Evolutionary conservation across 2,329 filamentous ascomycete genomes (phyloP).

Genomic region (Cadophora sp.): DNA sequence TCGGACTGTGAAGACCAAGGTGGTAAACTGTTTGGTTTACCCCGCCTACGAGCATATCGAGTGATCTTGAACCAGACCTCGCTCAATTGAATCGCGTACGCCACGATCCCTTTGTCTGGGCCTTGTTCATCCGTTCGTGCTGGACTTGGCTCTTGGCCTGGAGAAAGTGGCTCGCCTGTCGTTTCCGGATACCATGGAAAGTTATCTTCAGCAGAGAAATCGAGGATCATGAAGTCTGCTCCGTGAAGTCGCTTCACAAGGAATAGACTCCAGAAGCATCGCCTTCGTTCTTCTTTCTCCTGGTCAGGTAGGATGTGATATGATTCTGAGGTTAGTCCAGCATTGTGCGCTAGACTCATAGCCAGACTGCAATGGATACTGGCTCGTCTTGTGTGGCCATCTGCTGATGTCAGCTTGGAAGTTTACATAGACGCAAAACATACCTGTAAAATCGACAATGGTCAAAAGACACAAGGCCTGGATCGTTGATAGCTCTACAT

Average conservation of each 20-base stretch:
- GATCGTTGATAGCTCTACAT: slow-evolving; percentile 49
- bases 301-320: slow-evolving; percentile 27
- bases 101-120: slow-evolving; percentile 50
- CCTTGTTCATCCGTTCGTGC: slow-evolving; percentile 30
- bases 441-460: slow-evolving; percentile 49
- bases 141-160: slow-evolving; percentile 25
- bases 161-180: slow-evolving; percentile 40
- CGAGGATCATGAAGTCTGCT: slow-evolving; percentile 50
- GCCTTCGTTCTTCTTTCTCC: slow-evolving; percentile 42
- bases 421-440: slow-evolving; percentile 8
- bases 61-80: slow-evolving; percentile 57
- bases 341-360: slow-evolving; percentile 53
- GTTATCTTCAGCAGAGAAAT: slow-evolving; percentile 46
- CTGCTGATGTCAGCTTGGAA: slow-evolving; percentile 37
- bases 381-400: slow-evolving; percentile 53
- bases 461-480: slow-evolving; percentile 50
- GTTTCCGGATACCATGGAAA: slow-evolving; percentile 51
- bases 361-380: slow-evolving; percentile 53
- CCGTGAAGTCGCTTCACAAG: slow-evolving; percentile 45
- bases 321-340: slow-evolving; percentile 51
- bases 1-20: slow-evolving; percentile 59
- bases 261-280: slow-evolving; percentile 47
- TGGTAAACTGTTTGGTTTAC: slow-evolving; percentile 51
- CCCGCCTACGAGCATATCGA: slow-evolving; percentile 54
- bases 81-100: slow-evolving; percentile 54